Percentiles rank a stretch among this genome's conserved stretches.
phyloP scores from a whole-genome alignment of 148 eudicot genomes.

The Suaeda aralocaspica region DNA sequence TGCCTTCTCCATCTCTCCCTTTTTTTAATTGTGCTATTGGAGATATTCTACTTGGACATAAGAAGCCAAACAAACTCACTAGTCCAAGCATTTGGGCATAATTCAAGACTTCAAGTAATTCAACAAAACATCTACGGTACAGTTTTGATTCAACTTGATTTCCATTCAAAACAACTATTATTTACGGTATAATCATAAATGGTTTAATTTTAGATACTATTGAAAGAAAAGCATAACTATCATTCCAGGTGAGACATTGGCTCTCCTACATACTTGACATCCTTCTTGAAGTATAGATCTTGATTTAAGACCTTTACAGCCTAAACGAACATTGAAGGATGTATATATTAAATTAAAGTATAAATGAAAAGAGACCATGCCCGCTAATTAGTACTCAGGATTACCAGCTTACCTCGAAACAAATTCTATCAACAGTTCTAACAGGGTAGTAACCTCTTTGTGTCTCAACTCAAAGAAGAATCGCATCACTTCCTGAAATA shows the following conservation, averaged over 20 bases:
- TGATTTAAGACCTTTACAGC: slow-evolving; percentile 48
- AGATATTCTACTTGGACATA: too few species aligned
- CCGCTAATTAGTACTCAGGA: not conserved
- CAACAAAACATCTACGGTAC: too few species aligned
- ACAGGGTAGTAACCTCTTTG: slow-evolving; percentile 82
- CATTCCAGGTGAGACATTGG: slow-evolving; percentile 46
- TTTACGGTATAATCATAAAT: too few species aligned
- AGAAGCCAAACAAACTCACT: too few species aligned
- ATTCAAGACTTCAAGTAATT: too few species aligned
- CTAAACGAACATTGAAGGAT: slow-evolving; percentile 14
- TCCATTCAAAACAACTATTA: too few species aligned
- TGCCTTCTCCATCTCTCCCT: too few species aligned
- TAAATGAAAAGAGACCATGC: not conserved
- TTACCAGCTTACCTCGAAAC: slow-evolving; percentile 65
- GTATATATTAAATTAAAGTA: not conserved
- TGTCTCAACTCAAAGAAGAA: slow-evolving; percentile 97
- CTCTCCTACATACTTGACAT: slow-evolving; percentile 42
- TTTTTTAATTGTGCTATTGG: too few species aligned
- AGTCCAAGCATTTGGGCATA: too few species aligned
- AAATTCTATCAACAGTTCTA: slow-evolving; percentile 79
- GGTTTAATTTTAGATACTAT: too few species aligned
- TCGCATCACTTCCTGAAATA: slow-evolving; percentile 86
- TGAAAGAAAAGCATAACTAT: too few species aligned
- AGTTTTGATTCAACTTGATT: too few species aligned
- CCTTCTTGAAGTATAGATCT: slow-evolving; percentile 44